Evolutionary conservation across 306 rosid genomes (phyloP).

Genomic region (Pyrus bretschneideri): DNA sequence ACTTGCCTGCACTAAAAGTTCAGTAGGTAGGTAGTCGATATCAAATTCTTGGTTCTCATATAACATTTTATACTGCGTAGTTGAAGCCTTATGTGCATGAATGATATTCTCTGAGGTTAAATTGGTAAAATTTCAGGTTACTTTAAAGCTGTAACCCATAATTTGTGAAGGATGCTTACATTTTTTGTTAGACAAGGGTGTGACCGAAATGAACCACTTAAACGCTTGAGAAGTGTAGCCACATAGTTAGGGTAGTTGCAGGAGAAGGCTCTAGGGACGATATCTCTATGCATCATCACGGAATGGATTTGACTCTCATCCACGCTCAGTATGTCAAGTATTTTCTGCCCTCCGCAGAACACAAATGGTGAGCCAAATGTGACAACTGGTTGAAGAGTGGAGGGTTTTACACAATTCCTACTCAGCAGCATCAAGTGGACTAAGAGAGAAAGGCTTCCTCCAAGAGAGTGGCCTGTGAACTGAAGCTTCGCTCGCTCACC

Average conservation of each 20-base stretch:
- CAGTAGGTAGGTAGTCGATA: neutral
- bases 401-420: constrained; percentile 54
- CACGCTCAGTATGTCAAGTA: constrained; percentile 54
- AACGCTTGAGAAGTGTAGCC: constrained; percentile 61
- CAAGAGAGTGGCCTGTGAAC: constrained; percentile 90
- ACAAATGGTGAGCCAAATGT: constrained; percentile 93
- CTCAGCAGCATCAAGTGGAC: constrained; percentile 74
- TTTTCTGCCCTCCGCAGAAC: constrained; percentile 72
- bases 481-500: constrained; percentile 76
- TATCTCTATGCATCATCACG: constrained; percentile 92
- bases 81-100: neutral
- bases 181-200: constrained; percentile 72
- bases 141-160: neutral
- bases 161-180: constrained; percentile 14
- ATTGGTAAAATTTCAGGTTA: neutral
- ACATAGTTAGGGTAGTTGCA: constrained; percentile 85
- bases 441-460: constrained; percentile 88
- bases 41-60: neutral
- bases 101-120: neutral
- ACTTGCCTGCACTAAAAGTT: neutral
- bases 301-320: constrained; percentile 61
- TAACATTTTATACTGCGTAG: neutral
- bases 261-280: constrained; percentile 94
- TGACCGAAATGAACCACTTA: constrained; percentile 56
- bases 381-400: constrained; percentile 63